These are phyloP conservation scores for Fusarium sacchari DNA, from an alignment of 2,329 filamentous ascomycete species.

Conservation along the genomic window DNA sequence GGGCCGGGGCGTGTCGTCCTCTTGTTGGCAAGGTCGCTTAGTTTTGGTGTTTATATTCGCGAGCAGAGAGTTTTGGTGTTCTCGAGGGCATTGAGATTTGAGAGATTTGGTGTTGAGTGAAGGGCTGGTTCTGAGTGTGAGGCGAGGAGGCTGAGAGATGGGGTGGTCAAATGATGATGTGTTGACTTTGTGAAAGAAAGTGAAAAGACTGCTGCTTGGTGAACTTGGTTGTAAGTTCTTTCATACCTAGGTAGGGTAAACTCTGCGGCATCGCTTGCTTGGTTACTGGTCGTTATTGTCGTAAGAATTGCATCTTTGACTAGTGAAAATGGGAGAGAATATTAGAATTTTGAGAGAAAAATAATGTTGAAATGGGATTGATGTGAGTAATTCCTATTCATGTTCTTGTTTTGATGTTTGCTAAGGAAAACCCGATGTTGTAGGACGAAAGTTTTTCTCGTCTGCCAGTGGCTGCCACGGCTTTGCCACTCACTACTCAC, in stretches of 20 bases:
- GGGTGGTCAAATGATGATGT: accelerated
- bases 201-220: neutral
- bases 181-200: accelerated
- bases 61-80: neutral
- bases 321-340: neutral
- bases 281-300: accelerated
- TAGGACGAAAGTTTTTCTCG: neutral
- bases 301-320: neutral
- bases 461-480: neutral
- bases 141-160: too few relatives aligned
- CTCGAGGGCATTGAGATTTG: neutral
- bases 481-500: neutral
- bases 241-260: accelerated
- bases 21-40: neutral
- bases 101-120: neutral
- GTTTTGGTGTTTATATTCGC: neutral
- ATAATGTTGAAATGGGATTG: accelerated
- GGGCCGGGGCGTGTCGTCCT: constrained; percentile 23
- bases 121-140: neutral
- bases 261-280: neutral
- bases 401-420: neutral
- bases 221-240: neutral
- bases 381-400: neutral
- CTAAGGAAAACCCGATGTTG: neutral
- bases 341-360: too few relatives aligned